Evolutionary conservation across 306 rosid genomes (phyloP).

Genomic region (Medicago truncatula): MtrunA17r5.0-ANR NC_053042.1:51196001-51196500

Average conservation of each 20-base stretch:
- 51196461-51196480: background rate
- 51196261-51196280: conserved; percentile 53
- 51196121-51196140: no score
- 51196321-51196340: conserved; percentile 59
- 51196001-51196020: no score
- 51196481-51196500: background rate
- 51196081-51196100: no score
- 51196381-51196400: background rate
- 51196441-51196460: background rate
- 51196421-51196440: background rate
- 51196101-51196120: no score
- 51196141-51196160: no score
- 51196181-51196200: no score
- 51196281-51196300: conserved; percentile 60
- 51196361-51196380: conserved; percentile 8
- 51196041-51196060: no score
- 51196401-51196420: background rate
- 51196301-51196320: conserved; percentile 64
- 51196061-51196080: no score
- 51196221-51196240: background rate
- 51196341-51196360: conserved; percentile 48
- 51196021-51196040: no score
- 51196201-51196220: no score
- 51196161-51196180: no score
- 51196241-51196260: conserved; percentile 49